Evolutionary conservation across 495 filamentous ascomycete genomes (phyloP), one percentile per base, ranked within the genome.

Genomic region (Penicillium salamii): DNA sequence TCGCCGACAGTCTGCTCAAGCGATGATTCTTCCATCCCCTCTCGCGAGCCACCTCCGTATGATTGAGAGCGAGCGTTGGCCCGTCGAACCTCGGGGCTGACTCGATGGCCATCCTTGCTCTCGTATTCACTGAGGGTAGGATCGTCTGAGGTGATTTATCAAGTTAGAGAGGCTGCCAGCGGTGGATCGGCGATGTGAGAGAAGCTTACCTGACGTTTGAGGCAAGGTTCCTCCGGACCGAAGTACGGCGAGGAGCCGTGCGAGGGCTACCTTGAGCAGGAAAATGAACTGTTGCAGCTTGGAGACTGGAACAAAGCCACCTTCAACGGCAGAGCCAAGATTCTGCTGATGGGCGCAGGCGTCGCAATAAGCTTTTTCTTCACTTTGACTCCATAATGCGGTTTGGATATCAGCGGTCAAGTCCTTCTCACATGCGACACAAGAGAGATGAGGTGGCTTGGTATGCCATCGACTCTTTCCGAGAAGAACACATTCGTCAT

Each of bases 1-100:
- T 97, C 91, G 46, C 91, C 92, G 38, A 99, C 86, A 19, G 92
- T 93, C 67, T 95, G 92, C 67, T 96, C 91, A 59, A 97, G 95
- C 13, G 90, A 91, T 21, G 86, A 87, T 58, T 82, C 83, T 38
- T 86, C 75, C 19, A 76, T 68, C 49, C 68, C 72, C 44, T 87
- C 80, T 23, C 70, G 67, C 36, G 76, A 67, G 29, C 79, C 78
- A 11, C 82, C 88, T 15, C 75, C 82, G 62, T 84, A 84, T 4
- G 89, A 89, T 54, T 84, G 88, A 12, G 90, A 90, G 42, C 88
- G 79, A 13, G 79, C 80, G 49, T 85, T 84, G 21, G 83, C 77
- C 36, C 81, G 76, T n/a, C 86, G 74, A 44, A 68, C 56, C 20
- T 74, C 68, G 18, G 67, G 66, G 11, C 60, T 54, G 2, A 78